Percentiles rank a stretch among this genome's conserved stretches.
Evolutionary conservation across 1,139 yeast species (phyloP).

Genomic region (Candida frijolesensis): DNA sequence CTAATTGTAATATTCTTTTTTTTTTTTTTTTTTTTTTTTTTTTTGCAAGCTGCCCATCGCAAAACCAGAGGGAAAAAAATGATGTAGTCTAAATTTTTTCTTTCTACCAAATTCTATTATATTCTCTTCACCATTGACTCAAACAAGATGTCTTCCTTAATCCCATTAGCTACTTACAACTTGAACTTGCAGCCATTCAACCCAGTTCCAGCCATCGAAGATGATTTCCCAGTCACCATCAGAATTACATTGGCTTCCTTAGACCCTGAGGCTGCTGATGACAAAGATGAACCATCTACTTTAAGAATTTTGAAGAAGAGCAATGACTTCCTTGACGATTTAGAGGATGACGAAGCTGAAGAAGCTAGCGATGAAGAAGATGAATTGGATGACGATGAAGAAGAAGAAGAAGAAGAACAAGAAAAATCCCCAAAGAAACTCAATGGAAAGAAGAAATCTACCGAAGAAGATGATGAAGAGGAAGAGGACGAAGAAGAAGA

Average conservation of each 20-base stretch:
- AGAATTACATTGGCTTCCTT: conserved; percentile 94
- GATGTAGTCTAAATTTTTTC: not conserved
- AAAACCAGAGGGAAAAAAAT: conserved; percentile 1
- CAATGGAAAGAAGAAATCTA: conserved; percentile 23
- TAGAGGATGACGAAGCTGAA: conserved; percentile 47
- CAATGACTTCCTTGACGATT: conserved; percentile 53
- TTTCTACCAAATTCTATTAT: conserved; percentile 4
- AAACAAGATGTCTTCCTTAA: conserved; percentile 57
- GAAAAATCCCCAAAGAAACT: conserved; percentile 19
- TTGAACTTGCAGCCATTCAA: conserved; percentile 82
- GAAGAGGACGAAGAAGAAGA: conserved; percentile 63
- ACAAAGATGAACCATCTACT: conserved; percentile 83
- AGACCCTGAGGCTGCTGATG: conserved; percentile 83
- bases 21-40: not conserved
- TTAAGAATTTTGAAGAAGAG: conserved; percentile 82
- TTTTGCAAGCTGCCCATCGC: conserved; percentile 9
- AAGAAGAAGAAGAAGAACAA: conserved; percentile 44
- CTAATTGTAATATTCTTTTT: not conserved
- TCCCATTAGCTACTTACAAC: conserved; percentile 86
- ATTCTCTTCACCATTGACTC: conserved; percentile 2
- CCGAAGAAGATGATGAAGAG: conserved; percentile 44
- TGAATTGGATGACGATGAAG: conserved; percentile 50
- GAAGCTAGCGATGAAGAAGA: conserved; percentile 57
- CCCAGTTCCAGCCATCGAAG: conserved; percentile 85
- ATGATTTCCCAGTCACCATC: conserved; percentile 84